A percentile compares a stretch with the other conserved stretches of the same genome.
These are phyloP conservation scores for Nothophaeocryptopus gaeumannii DNA, from an alignment of 2,329 filamentous ascomycete species.

Conservation along the genomic window DNA sequence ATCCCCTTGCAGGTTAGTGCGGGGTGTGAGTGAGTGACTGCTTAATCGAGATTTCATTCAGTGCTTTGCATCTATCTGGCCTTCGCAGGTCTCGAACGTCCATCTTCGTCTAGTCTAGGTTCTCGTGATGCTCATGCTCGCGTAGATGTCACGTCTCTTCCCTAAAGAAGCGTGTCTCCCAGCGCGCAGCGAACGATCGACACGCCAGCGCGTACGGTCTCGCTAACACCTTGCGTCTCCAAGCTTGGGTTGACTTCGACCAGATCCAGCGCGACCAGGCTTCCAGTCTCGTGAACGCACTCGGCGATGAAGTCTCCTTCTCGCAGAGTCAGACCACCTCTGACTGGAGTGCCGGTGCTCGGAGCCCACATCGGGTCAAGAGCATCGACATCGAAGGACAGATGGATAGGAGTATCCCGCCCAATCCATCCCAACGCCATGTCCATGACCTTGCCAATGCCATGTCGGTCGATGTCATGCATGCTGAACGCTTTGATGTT, in stretches of 20 bases:
- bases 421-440: slow-evolving; percentile 98
- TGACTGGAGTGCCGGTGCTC: slow-evolving; percentile 89
- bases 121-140: no score
- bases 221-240: slow-evolving; percentile 61
- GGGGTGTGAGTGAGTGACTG: no score
- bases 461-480: slow-evolving; percentile 94
- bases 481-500: slow-evolving; percentile 96
- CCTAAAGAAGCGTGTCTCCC: slow-evolving; percentile 79
- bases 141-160: not conserved
- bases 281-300: slow-evolving; percentile 56
- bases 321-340: slow-evolving; percentile 86
- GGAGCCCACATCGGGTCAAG: slow-evolving; percentile 95
- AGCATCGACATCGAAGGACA: slow-evolving; percentile 96
- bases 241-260: slow-evolving; percentile 55
- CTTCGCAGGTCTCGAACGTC: no score
- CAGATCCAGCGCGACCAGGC: slow-evolving; percentile 57
- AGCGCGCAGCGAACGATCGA: slow-evolving; percentile 87
- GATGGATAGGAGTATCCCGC: slow-evolving; percentile 89
- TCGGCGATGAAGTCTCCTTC: slow-evolving; percentile 97
- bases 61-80: no score
- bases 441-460: slow-evolving; percentile 93
- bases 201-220: slow-evolving; percentile 87
- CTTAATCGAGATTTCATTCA: no score
- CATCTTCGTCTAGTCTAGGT: no score
- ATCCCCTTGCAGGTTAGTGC: no score